These are phyloP conservation scores for Agapanthus africanus DNA, from an alignment of 106 monocot species.

Conservation along the genomic window DNA sequence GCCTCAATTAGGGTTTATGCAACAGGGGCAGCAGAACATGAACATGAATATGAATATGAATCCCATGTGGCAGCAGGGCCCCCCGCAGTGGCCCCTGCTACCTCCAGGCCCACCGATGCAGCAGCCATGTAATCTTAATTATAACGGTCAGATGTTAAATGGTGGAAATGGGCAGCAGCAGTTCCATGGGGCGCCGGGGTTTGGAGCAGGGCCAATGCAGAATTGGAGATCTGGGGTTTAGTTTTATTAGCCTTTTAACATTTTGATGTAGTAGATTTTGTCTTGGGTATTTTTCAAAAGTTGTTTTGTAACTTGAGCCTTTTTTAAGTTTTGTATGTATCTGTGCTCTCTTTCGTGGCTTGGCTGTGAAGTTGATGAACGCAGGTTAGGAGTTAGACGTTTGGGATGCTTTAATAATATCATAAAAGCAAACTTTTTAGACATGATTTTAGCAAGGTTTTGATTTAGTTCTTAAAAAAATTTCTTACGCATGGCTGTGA, in stretches of 20 bases:
- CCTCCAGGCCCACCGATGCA: no score
- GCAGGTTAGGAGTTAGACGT: no score
- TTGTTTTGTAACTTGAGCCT: neutral
- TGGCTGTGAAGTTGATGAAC: slow-evolving; percentile 2
- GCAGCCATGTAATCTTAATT: slow-evolving; percentile 2
- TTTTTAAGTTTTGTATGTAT: slow-evolving; percentile 8
- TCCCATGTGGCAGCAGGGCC: no score
- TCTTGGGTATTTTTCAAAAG: neutral
- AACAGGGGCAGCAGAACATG: slow-evolving; percentile 1
- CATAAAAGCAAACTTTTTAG: no score
- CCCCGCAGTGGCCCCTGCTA: no score
- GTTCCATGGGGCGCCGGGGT: slow-evolving; percentile 7
- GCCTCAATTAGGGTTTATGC: slow-evolving; percentile 16
- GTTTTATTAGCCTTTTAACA: no score
- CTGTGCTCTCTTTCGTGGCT: slow-evolving; percentile 7
- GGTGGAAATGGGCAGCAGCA: slow-evolving; percentile 5
- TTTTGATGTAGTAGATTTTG: neutral
- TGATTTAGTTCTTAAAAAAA: no score
- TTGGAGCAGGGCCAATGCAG: slow-evolving; percentile 13
- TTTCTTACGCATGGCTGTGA: no score
- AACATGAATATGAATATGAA: neutral
- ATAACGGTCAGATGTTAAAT: neutral
- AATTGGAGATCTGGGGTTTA: neutral
- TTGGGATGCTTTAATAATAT: no score
- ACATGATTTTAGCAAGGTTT: no score